phyloP scores from a whole-genome alignment of 805 yeast genomes.

The Barnettozyma siamensis region DNA sequence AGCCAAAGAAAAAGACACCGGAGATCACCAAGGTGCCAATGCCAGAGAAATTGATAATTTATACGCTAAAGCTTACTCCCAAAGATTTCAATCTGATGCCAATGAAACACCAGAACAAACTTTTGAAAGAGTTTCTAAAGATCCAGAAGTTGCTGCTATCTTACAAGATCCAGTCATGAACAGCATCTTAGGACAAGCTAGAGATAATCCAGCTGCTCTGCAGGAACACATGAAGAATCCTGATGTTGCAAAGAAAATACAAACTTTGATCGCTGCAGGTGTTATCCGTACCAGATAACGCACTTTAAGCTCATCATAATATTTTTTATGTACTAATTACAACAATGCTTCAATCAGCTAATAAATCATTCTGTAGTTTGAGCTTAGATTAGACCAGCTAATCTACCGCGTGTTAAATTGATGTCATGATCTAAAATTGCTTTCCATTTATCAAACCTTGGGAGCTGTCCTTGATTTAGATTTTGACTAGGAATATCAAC shows the following conservation, averaged over 20 bases:
- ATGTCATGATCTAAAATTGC: conserved; percentile 3
- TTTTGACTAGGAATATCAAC: background rate
- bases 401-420: background rate
- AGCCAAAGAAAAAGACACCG: conserved; percentile 73
- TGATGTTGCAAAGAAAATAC: conserved; percentile 80
- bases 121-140: conserved; percentile 80
- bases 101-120: conserved; percentile 90
- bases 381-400: background rate
- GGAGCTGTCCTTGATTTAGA: background rate
- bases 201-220: conserved; percentile 91
- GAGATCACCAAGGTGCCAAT: conserved; percentile 53
- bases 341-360: no score
- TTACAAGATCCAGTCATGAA: conserved; percentile 96
- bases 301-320: background rate
- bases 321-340: no score
- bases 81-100: conserved; percentile 75
- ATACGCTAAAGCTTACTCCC: conserved; percentile 66
- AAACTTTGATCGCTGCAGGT: conserved; percentile 91
- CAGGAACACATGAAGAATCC: conserved; percentile 98
- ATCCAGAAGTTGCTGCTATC: conserved; percentile 89
- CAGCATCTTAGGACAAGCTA: conserved; percentile 89
- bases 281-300: conserved; percentile 77
- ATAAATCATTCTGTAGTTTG: no score
- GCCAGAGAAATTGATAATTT: conserved; percentile 77
- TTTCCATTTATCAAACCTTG: conserved; percentile 1